Percentiles rank a stretch among this genome's conserved stretches.
Conservation (phyloP, 306 rosid species). For the Rosa chinensis region DNA sequence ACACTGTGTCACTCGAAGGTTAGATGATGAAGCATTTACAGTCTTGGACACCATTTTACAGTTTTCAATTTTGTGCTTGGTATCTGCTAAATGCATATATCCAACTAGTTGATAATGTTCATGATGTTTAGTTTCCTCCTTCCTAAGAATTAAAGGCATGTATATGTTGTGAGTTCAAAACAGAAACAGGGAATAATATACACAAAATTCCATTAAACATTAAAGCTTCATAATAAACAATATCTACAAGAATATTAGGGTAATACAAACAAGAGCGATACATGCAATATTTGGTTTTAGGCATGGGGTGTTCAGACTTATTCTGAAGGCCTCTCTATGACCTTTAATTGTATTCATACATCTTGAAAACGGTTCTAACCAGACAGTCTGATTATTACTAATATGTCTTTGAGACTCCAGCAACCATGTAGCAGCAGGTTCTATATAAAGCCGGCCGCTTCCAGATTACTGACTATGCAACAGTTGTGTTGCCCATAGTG, state of each 20-base stretch:
- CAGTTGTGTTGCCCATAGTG: neutral
- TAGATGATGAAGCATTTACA: conserved; percentile 18
- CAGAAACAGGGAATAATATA: neutral
- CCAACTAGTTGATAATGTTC: neutral
- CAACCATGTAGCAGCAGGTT: neutral
- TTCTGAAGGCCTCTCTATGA: neutral
- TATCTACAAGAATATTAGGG: neutral
- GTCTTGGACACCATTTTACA: neutral
- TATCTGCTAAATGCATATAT: neutral
- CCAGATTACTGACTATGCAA: neutral
- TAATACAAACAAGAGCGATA: neutral
- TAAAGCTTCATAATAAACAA: neutral
- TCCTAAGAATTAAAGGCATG: neutral
- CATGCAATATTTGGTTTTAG: neutral
- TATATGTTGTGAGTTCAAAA: neutral
- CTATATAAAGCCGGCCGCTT: neutral
- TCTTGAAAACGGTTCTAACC: neutral
- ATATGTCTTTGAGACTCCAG: neutral
- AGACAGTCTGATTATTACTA: neutral
- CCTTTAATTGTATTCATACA: conserved; percentile 5
- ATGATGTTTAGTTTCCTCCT: neutral
- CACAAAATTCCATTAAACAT: neutral
- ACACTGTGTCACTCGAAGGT: conserved; percentile 52
- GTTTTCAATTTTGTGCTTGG: neutral
- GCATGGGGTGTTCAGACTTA: neutral